These are phyloP conservation scores for Silene latifolia DNA, from an alignment of 148 eudicot genomes.

Conservation along the genomic window DNA sequence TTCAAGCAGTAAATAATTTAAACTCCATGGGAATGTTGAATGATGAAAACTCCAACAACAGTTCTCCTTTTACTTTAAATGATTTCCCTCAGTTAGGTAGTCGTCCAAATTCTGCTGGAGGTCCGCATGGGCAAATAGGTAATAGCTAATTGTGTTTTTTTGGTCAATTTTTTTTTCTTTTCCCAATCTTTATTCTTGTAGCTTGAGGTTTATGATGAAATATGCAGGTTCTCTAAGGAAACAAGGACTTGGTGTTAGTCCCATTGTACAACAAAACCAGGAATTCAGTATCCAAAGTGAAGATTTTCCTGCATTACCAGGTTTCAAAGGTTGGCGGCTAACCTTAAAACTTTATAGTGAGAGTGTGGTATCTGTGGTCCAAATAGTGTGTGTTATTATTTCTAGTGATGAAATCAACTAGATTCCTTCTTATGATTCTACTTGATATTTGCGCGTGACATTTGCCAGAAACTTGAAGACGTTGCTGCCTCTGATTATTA, in stretches of 20 bases:
- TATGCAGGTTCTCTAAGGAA: constrained; percentile 80
- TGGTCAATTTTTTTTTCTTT: background rate
- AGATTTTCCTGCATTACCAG: constrained; percentile 98
- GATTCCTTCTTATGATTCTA: background rate
- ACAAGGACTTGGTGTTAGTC: constrained; percentile 89
- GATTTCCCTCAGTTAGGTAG: constrained; percentile 93
- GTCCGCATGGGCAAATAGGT: constrained; percentile 96
- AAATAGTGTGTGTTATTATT: background rate
- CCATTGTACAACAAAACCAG: constrained; percentile 93
- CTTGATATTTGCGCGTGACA: background rate
- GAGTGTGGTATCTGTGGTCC: constrained; percentile 3
- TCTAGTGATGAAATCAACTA: background rate
- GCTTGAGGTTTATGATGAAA: constrained; percentile 20
- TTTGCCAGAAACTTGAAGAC: background rate
- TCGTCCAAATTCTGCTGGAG: constrained; percentile 95
- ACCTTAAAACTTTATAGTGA: constrained; percentile 2
- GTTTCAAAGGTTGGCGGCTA: constrained; percentile 64
- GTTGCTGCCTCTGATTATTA: background rate
- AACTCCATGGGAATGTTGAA: constrained; percentile 82
- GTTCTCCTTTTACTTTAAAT: constrained; percentile 86
- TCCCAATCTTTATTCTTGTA: constrained; percentile 11
- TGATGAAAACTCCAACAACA: constrained; percentile 78
- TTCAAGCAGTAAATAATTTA: constrained; percentile 66
- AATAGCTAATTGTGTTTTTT: constrained; percentile 10
- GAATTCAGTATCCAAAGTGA: constrained; percentile 98